Conservation (phyloP, 306 rosid genomes). For the Heteromeles arbutifolia region DNA sequence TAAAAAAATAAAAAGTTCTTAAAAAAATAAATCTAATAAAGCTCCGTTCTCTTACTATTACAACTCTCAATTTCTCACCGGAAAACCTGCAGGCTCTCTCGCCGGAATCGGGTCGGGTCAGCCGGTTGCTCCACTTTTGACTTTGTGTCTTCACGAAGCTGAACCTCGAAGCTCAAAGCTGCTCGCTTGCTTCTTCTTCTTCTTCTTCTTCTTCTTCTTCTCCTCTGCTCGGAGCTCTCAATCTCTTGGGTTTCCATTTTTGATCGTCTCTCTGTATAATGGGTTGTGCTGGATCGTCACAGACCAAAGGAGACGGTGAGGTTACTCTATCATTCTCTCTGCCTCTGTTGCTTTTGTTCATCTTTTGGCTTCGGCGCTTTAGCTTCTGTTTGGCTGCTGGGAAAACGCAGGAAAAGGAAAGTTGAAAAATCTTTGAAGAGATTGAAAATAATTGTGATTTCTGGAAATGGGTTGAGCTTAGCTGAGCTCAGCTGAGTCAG, state of each 20-base stretch:
- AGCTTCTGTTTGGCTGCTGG: slow-evolving; percentile 20
- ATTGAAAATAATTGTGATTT: background rate
- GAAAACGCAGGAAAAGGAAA: slow-evolving; percentile 1
- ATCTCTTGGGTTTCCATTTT: background rate
- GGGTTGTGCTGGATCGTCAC: slow-evolving; percentile 95
- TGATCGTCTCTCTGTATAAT: slow-evolving; percentile 20
- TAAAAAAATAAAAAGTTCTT: background rate
- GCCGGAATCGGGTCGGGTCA: slow-evolving; percentile 18
- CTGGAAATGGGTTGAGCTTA: background rate
- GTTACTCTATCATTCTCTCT: background rate
- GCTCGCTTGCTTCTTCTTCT: background rate
- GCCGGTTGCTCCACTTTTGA: slow-evolving; percentile 9
- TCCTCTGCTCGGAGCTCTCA: background rate
- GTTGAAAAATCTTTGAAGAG: background rate
- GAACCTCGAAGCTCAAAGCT: slow-evolving; percentile 3
- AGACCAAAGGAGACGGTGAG: slow-evolving; percentile 75
- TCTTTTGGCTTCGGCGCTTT: slow-evolving; percentile 1
- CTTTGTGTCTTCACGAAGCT: slow-evolving; percentile 33
- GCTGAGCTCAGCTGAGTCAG: background rate
- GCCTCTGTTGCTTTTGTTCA: background rate
- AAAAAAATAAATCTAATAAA: background rate
- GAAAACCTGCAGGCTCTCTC: slow-evolving; percentile 7
- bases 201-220: background rate
- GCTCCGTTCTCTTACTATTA: slow-evolving; percentile 4
- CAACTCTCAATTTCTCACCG: slow-evolving; percentile 7